Evolutionary conservation across 1,284 basidiomycete genomes (phyloP), one percentile per base, ranked within the genome.

Genomic region (Lentinula novae-zelandiae): DNA sequence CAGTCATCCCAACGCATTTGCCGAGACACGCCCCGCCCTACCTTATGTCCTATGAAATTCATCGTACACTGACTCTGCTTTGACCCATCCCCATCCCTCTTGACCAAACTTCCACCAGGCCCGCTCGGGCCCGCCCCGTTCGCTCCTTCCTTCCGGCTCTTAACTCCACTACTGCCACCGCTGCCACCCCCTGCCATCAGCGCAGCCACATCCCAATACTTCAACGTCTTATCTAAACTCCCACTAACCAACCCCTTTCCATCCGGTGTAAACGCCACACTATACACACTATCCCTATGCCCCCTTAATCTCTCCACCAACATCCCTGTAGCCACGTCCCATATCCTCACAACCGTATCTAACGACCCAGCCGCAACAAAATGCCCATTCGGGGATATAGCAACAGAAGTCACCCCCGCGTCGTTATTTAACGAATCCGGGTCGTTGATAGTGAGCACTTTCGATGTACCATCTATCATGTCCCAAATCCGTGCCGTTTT

Each of bases 401-500:
- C 84, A 57, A 93, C 89, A 33, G 82, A 86, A 10, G 89, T 93
- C 36, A 96, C 90, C 5, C 89, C 92, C 0, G 90, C 87, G 69
- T 92, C 90, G 64, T 83, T 76, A 64, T 81, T 80, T 33, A 77
- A 64, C 6, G 78, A 73, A 63, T 84, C 82, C 0, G 81, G 77
- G 67, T 85, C 84, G 60, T 78, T 81, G 67, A 87, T 85, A n/a
- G 80, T 79, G 63, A 87, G 78, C 12, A 83, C 78, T 66, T 82
- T 81, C 60, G 82, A 85, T 7, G 76, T 72, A 12, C 86, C 84
- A 17, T 82, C 83, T 27, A 83, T 78, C 75, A 93, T 86, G 70
- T 95, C 87, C 94, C 94, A 96, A 61, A 96, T 87, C 53, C 90
- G 82, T n/a, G 91, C 90, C 9, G 92, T 94, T 74, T 90, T 90